Evolutionary conservation across 805 yeast genomes (phyloP).

Genomic region (Metschnikowia bowlesiae): DNA sequence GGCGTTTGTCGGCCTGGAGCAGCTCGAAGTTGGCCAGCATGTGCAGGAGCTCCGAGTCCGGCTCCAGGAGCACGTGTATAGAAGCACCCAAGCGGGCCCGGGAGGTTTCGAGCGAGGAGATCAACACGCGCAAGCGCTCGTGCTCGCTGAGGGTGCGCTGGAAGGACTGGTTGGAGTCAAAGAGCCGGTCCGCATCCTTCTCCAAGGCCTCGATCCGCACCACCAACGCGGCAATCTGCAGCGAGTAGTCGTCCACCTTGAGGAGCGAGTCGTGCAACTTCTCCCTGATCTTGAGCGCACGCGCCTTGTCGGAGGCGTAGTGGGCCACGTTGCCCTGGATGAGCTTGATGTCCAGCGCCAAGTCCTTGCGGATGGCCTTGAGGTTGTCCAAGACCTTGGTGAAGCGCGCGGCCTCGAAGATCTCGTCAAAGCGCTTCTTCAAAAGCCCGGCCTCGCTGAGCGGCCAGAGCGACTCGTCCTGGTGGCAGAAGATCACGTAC

Average conservation of each 20-base stretch:
- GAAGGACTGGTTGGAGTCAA: conserved; percentile 75
- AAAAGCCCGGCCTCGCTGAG: conserved; percentile 82
- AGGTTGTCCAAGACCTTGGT: conserved; percentile 84
- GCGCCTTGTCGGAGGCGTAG: conserved; percentile 63
- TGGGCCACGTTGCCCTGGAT: conserved; percentile 77
- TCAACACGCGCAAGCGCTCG: conserved; percentile 43
- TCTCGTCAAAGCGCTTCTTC: conserved; percentile 93
- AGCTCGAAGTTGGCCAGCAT: conserved; percentile 28
- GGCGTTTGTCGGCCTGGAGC: conserved; percentile 17
- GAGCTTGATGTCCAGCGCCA: conserved; percentile 68
- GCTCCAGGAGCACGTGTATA: conserved; percentile 43
- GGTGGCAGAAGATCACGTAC: conserved; percentile 94
- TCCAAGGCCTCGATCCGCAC: conserved; percentile 49
- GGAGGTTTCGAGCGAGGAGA: conserved; percentile 33
- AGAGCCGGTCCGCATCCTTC: conserved; percentile 57
- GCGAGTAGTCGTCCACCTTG: conserved; percentile 42
- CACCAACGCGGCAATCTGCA: conserved; percentile 47
- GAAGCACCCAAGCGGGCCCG: conserved; percentile 46
- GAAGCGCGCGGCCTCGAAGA: conserved; percentile 90
- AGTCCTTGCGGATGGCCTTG: conserved; percentile 71
- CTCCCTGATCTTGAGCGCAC: conserved; percentile 57
- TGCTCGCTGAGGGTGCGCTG: conserved; percentile 64
- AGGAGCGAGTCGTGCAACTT: conserved; percentile 42
- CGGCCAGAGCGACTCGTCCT: conserved; percentile 97
- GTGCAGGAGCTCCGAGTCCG: conserved; percentile 27